Evolutionary conservation across 2,329 filamentous ascomycete genomes (phyloP).

Genomic region (Alternaria sp.): DNA sequence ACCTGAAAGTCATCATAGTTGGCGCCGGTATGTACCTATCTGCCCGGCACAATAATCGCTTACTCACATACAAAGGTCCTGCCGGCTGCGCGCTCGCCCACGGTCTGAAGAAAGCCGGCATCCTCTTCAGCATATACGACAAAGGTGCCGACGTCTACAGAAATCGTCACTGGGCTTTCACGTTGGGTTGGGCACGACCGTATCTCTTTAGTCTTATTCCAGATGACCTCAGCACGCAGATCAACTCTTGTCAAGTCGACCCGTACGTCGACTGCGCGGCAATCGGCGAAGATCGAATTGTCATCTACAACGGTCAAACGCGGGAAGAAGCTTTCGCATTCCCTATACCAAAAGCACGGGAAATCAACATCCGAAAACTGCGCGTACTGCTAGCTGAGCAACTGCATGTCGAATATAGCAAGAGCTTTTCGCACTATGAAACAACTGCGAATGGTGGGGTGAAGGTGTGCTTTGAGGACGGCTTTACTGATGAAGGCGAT

Average conservation of each 20-base stretch:
- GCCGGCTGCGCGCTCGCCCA: conserved; percentile 55
- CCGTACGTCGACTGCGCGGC: conserved; percentile 41
- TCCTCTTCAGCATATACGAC: conserved; percentile 40
- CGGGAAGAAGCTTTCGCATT: conserved; percentile 48
- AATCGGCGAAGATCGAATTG: conserved; percentile 42
- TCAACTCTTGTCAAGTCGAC: conserved; percentile 47
- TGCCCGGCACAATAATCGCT: neutral
- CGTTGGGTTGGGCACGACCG: conserved; percentile 47
- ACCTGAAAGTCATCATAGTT: conserved; percentile 37
- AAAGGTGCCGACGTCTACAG: conserved; percentile 41
- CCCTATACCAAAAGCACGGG: conserved; percentile 45
- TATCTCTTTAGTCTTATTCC: conserved; percentile 45
- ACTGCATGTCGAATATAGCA: conserved; percentile 46
- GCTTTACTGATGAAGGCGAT: conserved; percentile 33
- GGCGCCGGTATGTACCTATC: conserved; percentile 30
- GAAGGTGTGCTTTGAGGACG: conserved; percentile 37
- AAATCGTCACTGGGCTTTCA: conserved; percentile 52
- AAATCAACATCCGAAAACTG: conserved; percentile 50
- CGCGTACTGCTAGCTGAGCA: conserved; percentile 48
- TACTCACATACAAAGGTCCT: conserved; percentile 42
- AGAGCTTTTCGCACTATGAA: conserved; percentile 32
- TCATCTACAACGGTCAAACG: conserved; percentile 48
- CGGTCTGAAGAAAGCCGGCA: conserved; percentile 51
- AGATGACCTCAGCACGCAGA: conserved; percentile 32
- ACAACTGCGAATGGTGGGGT: conserved; percentile 34